Evolutionary conservation across 495 filamentous ascomycete species (phyloP).

Genomic region (Penicillium desertorum): DNA sequence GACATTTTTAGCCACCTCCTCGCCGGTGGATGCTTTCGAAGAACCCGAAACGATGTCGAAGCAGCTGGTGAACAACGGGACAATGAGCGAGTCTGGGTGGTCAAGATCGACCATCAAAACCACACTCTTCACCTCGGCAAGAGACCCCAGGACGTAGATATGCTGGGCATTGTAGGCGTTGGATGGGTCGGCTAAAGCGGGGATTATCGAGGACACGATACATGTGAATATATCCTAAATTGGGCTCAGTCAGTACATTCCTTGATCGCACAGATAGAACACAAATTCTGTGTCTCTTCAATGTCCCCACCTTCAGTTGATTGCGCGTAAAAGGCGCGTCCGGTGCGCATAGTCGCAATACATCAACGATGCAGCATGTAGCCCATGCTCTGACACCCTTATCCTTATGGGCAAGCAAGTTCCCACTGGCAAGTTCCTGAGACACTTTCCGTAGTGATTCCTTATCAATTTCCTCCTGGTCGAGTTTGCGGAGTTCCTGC

Average conservation of each 20-base stretch:
- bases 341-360: conserved; percentile 89
- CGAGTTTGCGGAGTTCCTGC: conserved; percentile 79
- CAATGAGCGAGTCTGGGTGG: conserved; percentile 69
- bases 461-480: conserved; percentile 82
- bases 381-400: conserved; percentile 86
- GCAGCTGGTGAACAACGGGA: conserved; percentile 77
- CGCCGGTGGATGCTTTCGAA: conserved; percentile 68
- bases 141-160: conserved; percentile 81
- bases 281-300: conserved; percentile 1
- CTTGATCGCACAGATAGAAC: not conserved
- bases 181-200: conserved; percentile 80
- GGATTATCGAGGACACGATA: conserved; percentile 78
- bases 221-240: conserved; percentile 88
- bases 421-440: conserved; percentile 80
- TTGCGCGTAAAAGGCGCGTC: conserved; percentile 89
- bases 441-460: conserved; percentile 80
- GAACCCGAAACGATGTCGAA: conserved; percentile 90
- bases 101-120: conserved; percentile 91
- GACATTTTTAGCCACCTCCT: conserved; percentile 83
- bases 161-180: conserved; percentile 92
- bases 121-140: conserved; percentile 91
- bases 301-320: conserved; percentile 78
- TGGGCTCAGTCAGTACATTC: not conserved
- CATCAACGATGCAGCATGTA: conserved; percentile 87
- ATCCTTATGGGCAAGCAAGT: conserved; percentile 87